A percentile compares a stretch with the other conserved stretches of the same genome.
phyloP scores from a whole-genome alignment of 2,329 filamentous ascomycete species.

The Alternaria ventricosa region DNA sequence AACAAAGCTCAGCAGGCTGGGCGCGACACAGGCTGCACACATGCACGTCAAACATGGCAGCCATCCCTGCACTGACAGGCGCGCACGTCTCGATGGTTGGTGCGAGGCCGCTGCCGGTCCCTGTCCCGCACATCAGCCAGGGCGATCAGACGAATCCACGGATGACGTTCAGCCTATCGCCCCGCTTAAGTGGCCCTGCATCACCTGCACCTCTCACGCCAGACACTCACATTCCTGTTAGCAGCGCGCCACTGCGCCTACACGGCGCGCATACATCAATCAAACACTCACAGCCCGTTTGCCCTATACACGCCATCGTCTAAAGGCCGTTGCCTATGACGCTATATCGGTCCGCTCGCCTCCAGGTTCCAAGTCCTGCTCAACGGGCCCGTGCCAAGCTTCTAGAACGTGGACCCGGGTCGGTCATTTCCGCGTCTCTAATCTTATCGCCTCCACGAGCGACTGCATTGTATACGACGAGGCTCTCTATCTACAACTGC shows the following conservation, averaged over 20 bases:
- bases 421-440: conserved; percentile 7
- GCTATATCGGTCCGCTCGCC: conserved; percentile 24
- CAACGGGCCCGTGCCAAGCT: conserved; percentile 14
- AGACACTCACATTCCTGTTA: background rate
- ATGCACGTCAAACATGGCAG: conserved; percentile 40
- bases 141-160: conserved; percentile 18
- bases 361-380: background rate
- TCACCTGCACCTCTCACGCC: conserved; percentile 22
- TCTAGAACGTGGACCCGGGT: conserved; percentile 19
- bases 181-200: conserved; percentile 7
- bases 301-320: background rate
- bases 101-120: conserved; percentile 22
- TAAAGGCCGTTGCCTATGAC: conserved; percentile 12
- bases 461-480: background rate
- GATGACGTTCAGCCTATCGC: conserved; percentile 34
- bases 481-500: background rate
- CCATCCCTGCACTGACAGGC: conserved; percentile 26
- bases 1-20: conserved; percentile 32
- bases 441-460: background rate
- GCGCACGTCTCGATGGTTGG: conserved; percentile 23
- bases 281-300: background rate
- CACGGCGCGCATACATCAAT: background rate
- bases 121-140: conserved; percentile 31
- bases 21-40: conserved; percentile 17
- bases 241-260: background rate